Evolutionary conservation across 2,329 filamentous ascomycete genomes (phyloP).

Genomic region (Botrytis byssoidea): DNA sequence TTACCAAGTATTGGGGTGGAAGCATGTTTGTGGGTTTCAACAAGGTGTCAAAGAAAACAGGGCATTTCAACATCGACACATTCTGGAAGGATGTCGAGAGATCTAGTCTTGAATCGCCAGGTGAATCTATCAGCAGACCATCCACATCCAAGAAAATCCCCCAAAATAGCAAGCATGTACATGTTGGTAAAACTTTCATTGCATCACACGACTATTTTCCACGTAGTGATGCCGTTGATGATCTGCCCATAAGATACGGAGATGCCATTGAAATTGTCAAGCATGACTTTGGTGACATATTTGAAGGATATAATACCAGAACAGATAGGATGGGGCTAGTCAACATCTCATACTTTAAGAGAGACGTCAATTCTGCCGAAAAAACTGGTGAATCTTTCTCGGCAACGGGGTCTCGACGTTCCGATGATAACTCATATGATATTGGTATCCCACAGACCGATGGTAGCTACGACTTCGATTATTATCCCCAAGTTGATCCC

Average conservation of each 20-base stretch:
- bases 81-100: neutral
- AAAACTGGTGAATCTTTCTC: neutral
- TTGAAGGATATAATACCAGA: neutral
- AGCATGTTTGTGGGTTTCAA: neutral
- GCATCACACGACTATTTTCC: neutral
- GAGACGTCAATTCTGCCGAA: neutral
- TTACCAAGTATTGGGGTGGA: neutral
- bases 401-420: neutral
- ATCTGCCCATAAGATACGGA: neutral
- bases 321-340: neutral
- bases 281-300: neutral
- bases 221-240: neutral
- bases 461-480: neutral
- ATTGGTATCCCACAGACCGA: neutral
- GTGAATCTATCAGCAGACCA: neutral
- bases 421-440: neutral
- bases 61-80: neutral
- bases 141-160: too few relatives aligned
- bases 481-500: neutral
- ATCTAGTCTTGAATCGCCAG: neutral
- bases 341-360: neutral
- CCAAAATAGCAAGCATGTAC: neutral
- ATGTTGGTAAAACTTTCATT: conserved; percentile 1
- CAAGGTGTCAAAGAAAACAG: neutral
- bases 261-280: neutral